Evolutionary conservation across 768 basidiomycete genomes (phyloP), one percentile per base, ranked within the genome.

Genomic region (Sporobolomyces roseus): DNA sequence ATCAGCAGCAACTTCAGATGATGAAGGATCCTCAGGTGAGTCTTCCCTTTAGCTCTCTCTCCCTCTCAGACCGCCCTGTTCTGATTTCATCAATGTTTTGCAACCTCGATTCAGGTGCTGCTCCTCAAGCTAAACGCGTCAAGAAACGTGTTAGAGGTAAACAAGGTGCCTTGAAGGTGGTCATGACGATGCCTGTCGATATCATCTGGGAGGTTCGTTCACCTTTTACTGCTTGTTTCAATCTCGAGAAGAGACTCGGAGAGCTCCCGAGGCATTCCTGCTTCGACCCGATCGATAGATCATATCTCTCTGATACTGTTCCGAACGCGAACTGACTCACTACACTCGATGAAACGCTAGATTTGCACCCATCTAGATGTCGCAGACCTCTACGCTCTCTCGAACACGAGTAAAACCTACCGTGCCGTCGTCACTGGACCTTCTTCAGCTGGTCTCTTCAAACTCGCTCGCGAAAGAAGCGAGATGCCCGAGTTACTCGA

Each of bases 401-500:
- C 29, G 25, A 60, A 38, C 30, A 60, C 56, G n/a, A 46, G 23
- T 56, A 63, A 60, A 51, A 50, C 23, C 21, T 63, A 53, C 33
- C 67, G 56, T 32, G 2, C 16, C 6, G 43, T 69, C 56, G 61
- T 69, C n/a, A 54, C 62, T 14, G 67, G 67, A n/a, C 2, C 19
- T 8, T 0, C n/a, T 3, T 32, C 49, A 1, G 4, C 10, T 0
- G 16, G 4, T 1, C 56, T 69, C 14, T 69, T 62, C 61, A 8
- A 14, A 27, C 27, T 1, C 0, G 62, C 67, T 27, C 50, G 67
- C 19, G 33, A 23, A 13, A 19, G 43, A 19, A 58, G 53, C 25
- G 67, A 56, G 2, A 45, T 69, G 2, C 61, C 67, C 2, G 67
- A 69, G n/a, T 55, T 69, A 38, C 33, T 38, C 25, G n/a, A 14